A percentile compares a stretch with the other conserved stretches of the same genome.
phyloP scores from a whole-genome alignment of 2,329 filamentous ascomycete genomes.

The Fusarium sp. region DNA sequence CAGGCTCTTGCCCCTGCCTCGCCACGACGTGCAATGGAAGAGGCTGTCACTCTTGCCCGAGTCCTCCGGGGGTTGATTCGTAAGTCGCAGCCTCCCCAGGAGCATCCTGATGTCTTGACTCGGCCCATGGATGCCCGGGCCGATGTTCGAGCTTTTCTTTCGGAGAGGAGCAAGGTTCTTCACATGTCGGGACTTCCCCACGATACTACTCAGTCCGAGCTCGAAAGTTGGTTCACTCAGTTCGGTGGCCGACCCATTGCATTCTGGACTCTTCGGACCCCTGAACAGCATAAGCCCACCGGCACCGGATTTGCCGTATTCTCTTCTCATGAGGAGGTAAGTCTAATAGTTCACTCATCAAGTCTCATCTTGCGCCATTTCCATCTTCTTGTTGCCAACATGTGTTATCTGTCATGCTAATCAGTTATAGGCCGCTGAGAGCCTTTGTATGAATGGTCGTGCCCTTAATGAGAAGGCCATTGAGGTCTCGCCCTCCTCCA shows the following conservation, averaged over 20 bases:
- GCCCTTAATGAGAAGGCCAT: conserved; percentile 99
- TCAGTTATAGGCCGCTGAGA: conserved; percentile 82
- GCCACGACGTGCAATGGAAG: conserved; percentile 95
- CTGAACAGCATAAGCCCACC: conserved; percentile 99
- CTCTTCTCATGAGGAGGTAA: conserved; percentile 97
- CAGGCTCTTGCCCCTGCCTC: conserved; percentile 96
- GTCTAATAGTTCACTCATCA: conserved; percentile 45
- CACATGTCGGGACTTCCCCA: conserved; percentile 98
- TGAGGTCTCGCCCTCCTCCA: conserved; percentile 97
- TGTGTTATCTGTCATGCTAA: conserved; percentile 14
- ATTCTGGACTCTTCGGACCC: conserved; percentile 97
- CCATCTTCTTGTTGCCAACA: not conserved
- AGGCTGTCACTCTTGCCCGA: conserved; percentile 91
- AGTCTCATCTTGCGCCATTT: not conserved
- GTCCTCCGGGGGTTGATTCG: conserved; percentile 92
- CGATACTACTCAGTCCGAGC: conserved; percentile 97
- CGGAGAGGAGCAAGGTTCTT: conserved; percentile 96
- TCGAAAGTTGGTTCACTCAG: conserved; percentile 99
- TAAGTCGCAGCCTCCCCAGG: conserved; percentile 93
- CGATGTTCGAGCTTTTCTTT: conserved; percentile 94
- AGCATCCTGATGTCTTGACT: conserved; percentile 93
- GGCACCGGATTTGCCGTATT: conserved; percentile 98
- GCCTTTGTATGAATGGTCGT: conserved; percentile 98
- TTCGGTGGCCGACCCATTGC: conserved; percentile 97
- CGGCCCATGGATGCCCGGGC: conserved; percentile 96